A percentile compares a stretch with the other conserved stretches of the same genome.
These are phyloP conservation scores for Leccinellum luteum DNA, from an alignment of 768 basidiomycete species.

Conservation along the genomic window DNA sequence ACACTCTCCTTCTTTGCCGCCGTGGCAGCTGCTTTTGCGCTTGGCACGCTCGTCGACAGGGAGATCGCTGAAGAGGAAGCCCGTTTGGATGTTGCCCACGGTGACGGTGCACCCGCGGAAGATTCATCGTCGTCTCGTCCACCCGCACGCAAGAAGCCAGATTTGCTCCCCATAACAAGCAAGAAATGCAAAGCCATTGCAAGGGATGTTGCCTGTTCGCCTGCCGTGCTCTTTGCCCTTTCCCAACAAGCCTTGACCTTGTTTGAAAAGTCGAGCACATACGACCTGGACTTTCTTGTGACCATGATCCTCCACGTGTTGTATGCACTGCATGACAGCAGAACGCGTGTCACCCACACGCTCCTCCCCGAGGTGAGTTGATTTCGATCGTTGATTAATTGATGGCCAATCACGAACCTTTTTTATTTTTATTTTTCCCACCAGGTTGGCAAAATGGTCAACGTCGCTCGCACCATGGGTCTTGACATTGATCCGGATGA, in stretches of 20 bases:
- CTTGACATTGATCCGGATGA: conserved; percentile 59
- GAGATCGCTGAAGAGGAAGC: conserved; percentile 28
- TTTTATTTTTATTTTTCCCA: neutral
- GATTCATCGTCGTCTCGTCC: conserved; percentile 26
- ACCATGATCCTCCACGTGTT: conserved; percentile 58
- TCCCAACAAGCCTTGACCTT: conserved; percentile 47
- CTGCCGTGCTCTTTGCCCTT: conserved; percentile 44
- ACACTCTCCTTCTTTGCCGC: conserved; percentile 53
- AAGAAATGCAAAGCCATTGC: conserved; percentile 28
- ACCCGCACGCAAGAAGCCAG: conserved; percentile 21
- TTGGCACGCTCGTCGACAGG: conserved; percentile 47
- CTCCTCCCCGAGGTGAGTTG: conserved; percentile 27
- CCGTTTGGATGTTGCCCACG: conserved; percentile 22
- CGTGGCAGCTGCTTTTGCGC: conserved; percentile 55
- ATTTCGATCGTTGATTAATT: conserved; percentile 26
- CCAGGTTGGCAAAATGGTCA: conserved; percentile 70
- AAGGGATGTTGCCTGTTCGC: conserved; percentile 30
- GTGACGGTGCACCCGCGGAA: conserved; percentile 16
- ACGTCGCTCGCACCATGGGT: conserved; percentile 61
- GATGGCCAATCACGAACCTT: conserved; percentile 17
- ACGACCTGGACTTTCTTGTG: conserved; percentile 57
- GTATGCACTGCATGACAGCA: conserved; percentile 52
- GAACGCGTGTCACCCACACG: conserved; percentile 38
- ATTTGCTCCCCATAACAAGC: conserved; percentile 9
- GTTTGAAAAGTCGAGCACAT: conserved; percentile 41